Conservation (phyloP, 352 stramenopile species). For the Pythium aristosporum region DNA sequence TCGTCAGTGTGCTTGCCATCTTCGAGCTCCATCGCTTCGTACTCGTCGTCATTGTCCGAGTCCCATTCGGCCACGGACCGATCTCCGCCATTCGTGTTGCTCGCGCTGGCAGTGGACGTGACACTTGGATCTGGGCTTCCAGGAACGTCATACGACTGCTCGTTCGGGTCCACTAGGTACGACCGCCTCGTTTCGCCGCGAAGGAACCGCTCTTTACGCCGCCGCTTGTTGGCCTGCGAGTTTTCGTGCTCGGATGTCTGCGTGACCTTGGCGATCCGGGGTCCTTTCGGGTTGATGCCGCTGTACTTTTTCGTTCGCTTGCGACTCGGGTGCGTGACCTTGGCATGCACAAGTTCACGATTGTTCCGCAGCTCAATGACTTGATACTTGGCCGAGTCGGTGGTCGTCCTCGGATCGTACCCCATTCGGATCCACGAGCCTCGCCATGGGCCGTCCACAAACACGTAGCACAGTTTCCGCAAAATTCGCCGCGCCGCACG, state of each 20-base stretch:
- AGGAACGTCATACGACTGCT: background rate
- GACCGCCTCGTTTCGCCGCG: conserved; percentile 59
- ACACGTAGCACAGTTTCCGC: conserved; percentile 80
- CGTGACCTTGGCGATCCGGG: conserved; percentile 71
- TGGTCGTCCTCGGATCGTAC: conserved; percentile 57
- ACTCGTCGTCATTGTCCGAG: conserved; percentile 43
- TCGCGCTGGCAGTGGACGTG: conserved; percentile 7
- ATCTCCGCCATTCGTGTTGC: conserved; percentile 15
- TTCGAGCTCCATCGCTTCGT: conserved; percentile 33
- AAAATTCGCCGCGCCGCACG: conserved; percentile 60
- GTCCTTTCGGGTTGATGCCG: conserved; percentile 54
- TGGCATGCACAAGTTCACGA: conserved; percentile 74
- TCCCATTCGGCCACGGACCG: conserved; percentile 32
- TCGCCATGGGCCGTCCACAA: conserved; percentile 80
- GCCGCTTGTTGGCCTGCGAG: conserved; percentile 57
- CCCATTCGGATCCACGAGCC: conserved; percentile 83
- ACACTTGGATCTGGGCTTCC: conserved; percentile 12
- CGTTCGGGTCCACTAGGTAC: conserved; percentile 51
- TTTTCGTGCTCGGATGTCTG: conserved; percentile 68
- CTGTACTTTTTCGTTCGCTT: conserved; percentile 74
- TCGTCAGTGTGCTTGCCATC: conserved; percentile 29
- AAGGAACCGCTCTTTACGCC: conserved; percentile 66
- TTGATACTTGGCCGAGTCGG: conserved; percentile 58
- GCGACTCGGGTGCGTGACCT: conserved; percentile 65
- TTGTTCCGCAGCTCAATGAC: conserved; percentile 82